A percentile compares a stretch with the other conserved stretches of the same genome.
Evolutionary conservation across 2,329 filamentous ascomycete genomes (phyloP).

Genomic region (Conoideocrella luteorostrata): DNA sequence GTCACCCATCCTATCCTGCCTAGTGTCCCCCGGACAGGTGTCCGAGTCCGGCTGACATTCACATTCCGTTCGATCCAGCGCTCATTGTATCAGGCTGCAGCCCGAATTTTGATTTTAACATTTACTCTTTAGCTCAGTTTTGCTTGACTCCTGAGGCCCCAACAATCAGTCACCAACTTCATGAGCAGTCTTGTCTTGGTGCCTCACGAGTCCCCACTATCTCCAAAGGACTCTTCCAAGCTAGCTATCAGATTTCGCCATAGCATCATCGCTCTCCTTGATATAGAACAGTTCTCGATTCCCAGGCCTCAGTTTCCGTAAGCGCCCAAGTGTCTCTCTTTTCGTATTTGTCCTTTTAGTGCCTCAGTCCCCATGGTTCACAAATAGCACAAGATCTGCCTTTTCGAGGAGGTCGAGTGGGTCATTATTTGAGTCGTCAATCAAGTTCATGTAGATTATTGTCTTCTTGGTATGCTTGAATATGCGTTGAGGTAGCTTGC

Average conservation of each 20-base stretch:
- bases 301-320: not conserved
- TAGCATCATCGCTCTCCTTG: conserved; percentile 26
- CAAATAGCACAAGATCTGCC: conserved; percentile 2
- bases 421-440: not conserved
- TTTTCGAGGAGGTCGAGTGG: conserved; percentile 4
- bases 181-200: not conserved
- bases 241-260: conserved; percentile 30
- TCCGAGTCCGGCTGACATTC: too few species aligned
- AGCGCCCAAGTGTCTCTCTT: not conserved
- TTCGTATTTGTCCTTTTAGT: not conserved
- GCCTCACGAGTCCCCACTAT: conserved; percentile 4
- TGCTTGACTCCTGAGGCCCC: not conserved
- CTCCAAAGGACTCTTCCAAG: conserved; percentile 25
- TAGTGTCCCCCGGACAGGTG: too few species aligned
- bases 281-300: conserved; percentile 4
- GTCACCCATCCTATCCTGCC: not conserved
- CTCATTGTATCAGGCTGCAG: not conserved
- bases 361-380: not conserved
- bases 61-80: too few species aligned
- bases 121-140: not conserved
- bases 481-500: not conserved
- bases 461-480: conserved; percentile 5
- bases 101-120: conserved; percentile 3
- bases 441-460: conserved; percentile 10
- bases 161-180: not conserved